Conservation (phyloP, 2,329 filamentous ascomycete species). For the Xylaria sp. region DNA sequence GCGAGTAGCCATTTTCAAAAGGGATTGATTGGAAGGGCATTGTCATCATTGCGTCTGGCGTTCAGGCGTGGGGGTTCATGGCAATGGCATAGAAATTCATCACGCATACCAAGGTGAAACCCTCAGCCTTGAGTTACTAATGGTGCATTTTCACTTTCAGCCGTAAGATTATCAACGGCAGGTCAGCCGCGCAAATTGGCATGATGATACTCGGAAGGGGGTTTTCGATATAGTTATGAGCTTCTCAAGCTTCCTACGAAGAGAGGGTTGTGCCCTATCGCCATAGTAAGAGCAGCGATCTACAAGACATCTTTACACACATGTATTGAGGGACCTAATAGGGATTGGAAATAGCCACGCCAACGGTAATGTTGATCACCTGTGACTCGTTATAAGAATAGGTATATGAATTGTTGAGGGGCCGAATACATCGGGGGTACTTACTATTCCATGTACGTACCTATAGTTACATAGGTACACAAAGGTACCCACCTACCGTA, state of each 20-base stretch:
- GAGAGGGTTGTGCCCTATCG: not conserved
- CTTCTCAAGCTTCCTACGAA: not conserved
- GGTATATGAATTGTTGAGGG: no score
- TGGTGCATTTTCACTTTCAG: constrained; percentile 3
- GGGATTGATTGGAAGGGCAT: constrained; percentile 26
- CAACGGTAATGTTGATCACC: no score
- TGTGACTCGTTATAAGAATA: no score
- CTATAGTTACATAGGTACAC: no score
- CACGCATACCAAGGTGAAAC: constrained; percentile 9
- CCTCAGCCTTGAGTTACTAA: constrained; percentile 2
- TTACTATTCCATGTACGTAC: no score
- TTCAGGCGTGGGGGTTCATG: constrained; percentile 37
- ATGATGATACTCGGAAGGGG: not conserved
- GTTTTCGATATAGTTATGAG: not conserved
- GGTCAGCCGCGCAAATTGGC: no score
- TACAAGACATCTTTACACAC: no score
- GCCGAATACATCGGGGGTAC: no score
- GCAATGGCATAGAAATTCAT: constrained; percentile 30
- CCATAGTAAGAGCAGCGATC: not conserved
- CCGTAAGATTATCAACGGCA: not conserved
- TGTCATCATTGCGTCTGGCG: constrained; percentile 43
- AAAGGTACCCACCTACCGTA: not conserved
- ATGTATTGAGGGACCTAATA: no score
- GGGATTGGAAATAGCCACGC: no score
- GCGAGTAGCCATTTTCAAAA: constrained; percentile 26